phyloP scores from a whole-genome alignment of 495 filamentous ascomycete species.

The Aspergillus sclerotioniger region DNA sequence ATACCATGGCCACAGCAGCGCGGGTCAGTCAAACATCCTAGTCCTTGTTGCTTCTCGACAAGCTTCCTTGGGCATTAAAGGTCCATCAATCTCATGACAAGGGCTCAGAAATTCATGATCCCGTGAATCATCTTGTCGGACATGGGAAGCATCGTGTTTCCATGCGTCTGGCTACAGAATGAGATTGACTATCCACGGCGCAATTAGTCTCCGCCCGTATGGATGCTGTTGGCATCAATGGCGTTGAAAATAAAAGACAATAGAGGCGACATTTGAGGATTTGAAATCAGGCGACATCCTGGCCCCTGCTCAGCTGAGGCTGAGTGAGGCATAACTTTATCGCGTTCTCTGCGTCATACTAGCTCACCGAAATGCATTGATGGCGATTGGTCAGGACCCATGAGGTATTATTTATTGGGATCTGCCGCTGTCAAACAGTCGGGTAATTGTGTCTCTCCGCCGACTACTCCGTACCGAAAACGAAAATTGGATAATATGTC shows the following conservation, averaged over 20 bases:
- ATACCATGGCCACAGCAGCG: constrained; percentile 9
- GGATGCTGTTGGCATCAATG: neutral
- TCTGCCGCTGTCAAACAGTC: constrained; percentile 1
- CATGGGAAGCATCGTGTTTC: neutral
- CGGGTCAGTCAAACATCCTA: neutral
- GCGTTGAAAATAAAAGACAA: neutral
- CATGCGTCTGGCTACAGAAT: neutral
- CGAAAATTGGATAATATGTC: neutral
- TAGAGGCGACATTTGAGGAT: neutral
- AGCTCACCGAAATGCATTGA: neutral
- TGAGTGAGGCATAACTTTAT: constrained; percentile 16
- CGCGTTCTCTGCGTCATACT: constrained; percentile 15
- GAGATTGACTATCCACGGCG: neutral
- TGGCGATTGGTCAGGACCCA: neutral
- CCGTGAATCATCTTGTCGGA: neutral
- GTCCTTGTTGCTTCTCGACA: neutral
- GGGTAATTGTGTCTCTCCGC: neutral
- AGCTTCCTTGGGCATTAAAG: constrained; percentile 14
- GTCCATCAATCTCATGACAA: constrained; percentile 1
- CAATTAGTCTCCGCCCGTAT: constrained; percentile 4
- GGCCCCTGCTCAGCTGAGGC: constrained; percentile 14
- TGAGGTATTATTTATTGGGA: neutral
- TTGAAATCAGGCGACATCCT: constrained; percentile 11
- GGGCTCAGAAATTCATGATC: neutral
- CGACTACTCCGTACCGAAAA: neutral